Conservation (phyloP, 139 green algal species). For the Mesostigma viride region DNA sequence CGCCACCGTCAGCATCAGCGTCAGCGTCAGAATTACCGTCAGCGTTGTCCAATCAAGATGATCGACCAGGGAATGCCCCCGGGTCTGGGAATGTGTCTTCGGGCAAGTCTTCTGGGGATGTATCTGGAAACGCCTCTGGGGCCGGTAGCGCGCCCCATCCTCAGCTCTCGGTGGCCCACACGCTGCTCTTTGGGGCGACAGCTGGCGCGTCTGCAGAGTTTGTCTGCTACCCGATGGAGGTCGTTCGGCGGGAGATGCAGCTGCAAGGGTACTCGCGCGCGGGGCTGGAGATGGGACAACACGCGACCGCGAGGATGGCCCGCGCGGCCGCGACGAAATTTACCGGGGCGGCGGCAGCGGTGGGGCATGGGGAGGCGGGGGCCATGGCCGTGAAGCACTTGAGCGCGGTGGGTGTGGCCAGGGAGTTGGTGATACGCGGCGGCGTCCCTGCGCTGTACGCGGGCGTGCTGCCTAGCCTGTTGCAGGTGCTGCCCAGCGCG, state of each 20-base stretch:
- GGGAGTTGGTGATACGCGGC: conserved; percentile 11
- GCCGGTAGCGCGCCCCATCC: neutral
- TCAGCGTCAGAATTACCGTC: too few relatives aligned
- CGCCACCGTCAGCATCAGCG: too few relatives aligned
- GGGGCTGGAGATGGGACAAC: neutral
- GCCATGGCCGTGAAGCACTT: too few relatives aligned
- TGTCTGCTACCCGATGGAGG: conserved; percentile 56
- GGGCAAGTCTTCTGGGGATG: too few relatives aligned
- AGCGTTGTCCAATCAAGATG: too few relatives aligned
- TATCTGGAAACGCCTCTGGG: too few relatives aligned
- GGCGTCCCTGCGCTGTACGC: conserved; percentile 38
- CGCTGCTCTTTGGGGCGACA: conserved; percentile 49
- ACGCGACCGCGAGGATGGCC: neutral
- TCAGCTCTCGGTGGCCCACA: conserved; percentile 27
- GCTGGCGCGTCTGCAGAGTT: conserved; percentile 46
- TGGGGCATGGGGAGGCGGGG: conserved; percentile 3
- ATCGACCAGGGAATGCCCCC: too few relatives aligned
- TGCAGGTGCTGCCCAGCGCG: conserved; percentile 42
- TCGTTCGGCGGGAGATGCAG: conserved; percentile 61
- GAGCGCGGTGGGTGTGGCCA: neutral
- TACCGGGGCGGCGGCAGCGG: neutral
- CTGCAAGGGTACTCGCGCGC: too few relatives aligned
- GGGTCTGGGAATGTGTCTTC: too few relatives aligned
- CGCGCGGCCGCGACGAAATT: neutral
- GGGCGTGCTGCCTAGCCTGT: conserved; percentile 28